Evolutionary conservation across 139 green algal genomes (phyloP), one percentile per base, ranked within the genome.

Genomic region (Chlamydomonas eustigma): DNA sequence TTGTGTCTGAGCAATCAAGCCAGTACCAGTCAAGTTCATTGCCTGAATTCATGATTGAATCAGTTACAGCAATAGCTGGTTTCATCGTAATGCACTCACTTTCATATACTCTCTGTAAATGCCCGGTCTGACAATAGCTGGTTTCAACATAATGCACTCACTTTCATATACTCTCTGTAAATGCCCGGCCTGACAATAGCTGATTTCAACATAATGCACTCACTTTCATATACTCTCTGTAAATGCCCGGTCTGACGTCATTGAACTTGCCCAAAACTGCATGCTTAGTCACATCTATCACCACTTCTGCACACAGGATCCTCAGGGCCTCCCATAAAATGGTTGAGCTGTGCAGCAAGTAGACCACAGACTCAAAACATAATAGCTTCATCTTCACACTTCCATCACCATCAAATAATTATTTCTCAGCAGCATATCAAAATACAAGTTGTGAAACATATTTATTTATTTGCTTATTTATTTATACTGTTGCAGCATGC

Each of bases 191-290:
- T 18, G 12, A 12, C 12, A 18, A 58, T 18, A 18, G 44, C 12
- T 58, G 44, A 69, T 69, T 28, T 5, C 5, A 69, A 69, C 58
- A 36, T 28, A 5, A 8, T 32, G 58, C 33, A n/a, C 58, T n/a
- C 64, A 68, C 52, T 28, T 68, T 68, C 72, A 76, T 64, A n/a
- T 39, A 66, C 3, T 44, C 30, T 24, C 39, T 22, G 74, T 97
- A 97, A 35, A 97, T 87, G 2, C 90, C 91, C 0, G 92, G 92
- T 31, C 88, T 82, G 34, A 96, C 88, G 51, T 95, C 88, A 68
- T 93, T 95, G 79, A 97, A 96, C 85, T 96, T 97, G 67, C 89
- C 90, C 51, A 97, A 78, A 38, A 97, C 91, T 2, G 93, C 89
- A 71, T 97, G 93, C 85, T 97, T 97, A 30, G 88, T 82, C 1